Evolutionary conservation across 2,329 filamentous ascomycete species (phyloP), one percentile per base, ranked within the genome.

Genomic region (Eutypella sp.): DNA sequence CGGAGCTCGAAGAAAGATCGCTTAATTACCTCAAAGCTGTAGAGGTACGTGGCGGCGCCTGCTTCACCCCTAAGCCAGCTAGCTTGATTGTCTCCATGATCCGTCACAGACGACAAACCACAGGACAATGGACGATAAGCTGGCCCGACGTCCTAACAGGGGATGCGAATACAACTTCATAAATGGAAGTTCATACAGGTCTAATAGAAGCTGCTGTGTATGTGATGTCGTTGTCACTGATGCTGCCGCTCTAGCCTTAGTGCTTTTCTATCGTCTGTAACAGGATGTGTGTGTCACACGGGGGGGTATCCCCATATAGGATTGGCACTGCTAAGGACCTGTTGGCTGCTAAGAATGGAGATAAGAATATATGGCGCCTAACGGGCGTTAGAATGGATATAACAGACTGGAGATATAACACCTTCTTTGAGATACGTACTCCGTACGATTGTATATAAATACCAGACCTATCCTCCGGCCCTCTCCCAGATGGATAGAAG

Each of bases 1-100:
- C 64, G 0, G 60, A 61, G 5, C 51, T 71, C 2, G 67, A 69
- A 39, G 58, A 61, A 3, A 48, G 52, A 20, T 53, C 55, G 0
- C 41, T 60, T 2, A 47, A 47, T 5, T 61, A 57, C 6, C 25
- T 66, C 15, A 44, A 45, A 0, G 43, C 52, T 0, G 59, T 61
- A 3, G 63, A 66, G 41, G 53, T 55, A 4, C 51, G 55, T 2
- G 63, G 61, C 0, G 52, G 61, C 0, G 52, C 62, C 6, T 59
- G 60, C 34, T 58, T 65, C 13, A 47, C 47, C 5, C 55, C 54
- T 2, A 49, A 50, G 1, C 57, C 52, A 27, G 59, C 60, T 1
- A 63, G 49, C 23, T 46, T 50, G 7, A 48, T 66, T 40, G 60
- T 62, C 0, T 48, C 54, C 7, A 25, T 56, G 13, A 58, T 66